Evolutionary conservation across 2,329 filamentous ascomycete species (phyloP).

Genomic region (Cladosporium sp.): DNA sequence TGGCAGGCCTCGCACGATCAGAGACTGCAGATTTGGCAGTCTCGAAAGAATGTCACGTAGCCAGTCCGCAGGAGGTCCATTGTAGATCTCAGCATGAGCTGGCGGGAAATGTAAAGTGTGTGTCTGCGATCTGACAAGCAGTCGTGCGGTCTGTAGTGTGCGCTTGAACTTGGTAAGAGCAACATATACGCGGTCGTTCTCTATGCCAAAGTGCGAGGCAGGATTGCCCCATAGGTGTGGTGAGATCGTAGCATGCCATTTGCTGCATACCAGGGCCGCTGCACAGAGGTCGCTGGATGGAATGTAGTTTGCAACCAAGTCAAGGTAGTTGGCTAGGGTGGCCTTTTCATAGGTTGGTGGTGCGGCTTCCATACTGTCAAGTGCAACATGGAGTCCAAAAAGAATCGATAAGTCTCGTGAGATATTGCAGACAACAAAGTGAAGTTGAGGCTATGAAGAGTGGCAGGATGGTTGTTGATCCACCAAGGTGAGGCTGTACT

Average conservation of each 20-base stretch:
- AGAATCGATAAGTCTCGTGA: background rate
- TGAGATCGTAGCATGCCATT: conserved; percentile 57
- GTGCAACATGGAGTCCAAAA: background rate
- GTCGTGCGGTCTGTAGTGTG: conserved; percentile 51
- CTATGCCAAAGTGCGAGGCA: conserved; percentile 57
- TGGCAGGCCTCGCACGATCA: conserved; percentile 55
- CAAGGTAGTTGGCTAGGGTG: conserved; percentile 52
- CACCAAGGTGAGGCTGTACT: background rate
- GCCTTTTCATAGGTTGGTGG: conserved; percentile 59
- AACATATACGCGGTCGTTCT: conserved; percentile 59
- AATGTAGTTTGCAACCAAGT: conserved; percentile 54
- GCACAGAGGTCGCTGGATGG: conserved; percentile 54
- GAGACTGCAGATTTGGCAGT: conserved; percentile 55
- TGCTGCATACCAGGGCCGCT: conserved; percentile 51
- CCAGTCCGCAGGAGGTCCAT: conserved; percentile 56
- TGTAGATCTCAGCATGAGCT: conserved; percentile 58
- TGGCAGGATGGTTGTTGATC: background rate
- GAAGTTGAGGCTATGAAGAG: background rate
- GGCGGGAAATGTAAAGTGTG: conserved; percentile 60
- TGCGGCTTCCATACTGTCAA: conserved; percentile 48
- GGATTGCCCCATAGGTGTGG: conserved; percentile 60
- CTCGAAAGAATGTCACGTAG: conserved; percentile 55
- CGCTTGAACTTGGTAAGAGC: conserved; percentile 57
- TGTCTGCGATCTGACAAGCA: conserved; percentile 51
- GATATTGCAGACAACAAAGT: background rate